Evolutionary conservation across 2,329 filamentous ascomycete genomes (phyloP).

Genomic region (Ceratocystiopsis minuta): DNA sequence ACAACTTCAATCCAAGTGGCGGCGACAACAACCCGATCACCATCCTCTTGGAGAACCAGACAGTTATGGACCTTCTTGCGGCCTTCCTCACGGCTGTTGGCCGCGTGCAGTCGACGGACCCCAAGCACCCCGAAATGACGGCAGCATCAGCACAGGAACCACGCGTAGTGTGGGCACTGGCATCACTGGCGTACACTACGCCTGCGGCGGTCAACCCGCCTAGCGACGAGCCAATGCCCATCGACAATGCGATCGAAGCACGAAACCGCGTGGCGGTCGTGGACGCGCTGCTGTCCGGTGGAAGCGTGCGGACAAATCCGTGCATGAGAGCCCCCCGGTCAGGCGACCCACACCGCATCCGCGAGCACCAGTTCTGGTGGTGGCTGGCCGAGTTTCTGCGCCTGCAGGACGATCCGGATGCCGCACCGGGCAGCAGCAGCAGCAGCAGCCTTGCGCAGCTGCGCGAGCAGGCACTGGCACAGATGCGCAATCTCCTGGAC

Average conservation of each 20-base stretch:
- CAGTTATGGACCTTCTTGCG: slow-evolving; percentile 47
- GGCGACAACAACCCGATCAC: slow-evolving; percentile 21
- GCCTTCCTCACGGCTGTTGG: slow-evolving; percentile 41
- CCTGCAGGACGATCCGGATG: slow-evolving; percentile 27
- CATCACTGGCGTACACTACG: slow-evolving; percentile 27
- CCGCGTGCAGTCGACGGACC: slow-evolving; percentile 29
- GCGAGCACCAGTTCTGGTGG: slow-evolving; percentile 70
- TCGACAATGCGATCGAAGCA: slow-evolving; percentile 44
- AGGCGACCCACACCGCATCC: slow-evolving; percentile 33
- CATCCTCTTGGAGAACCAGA: slow-evolving; percentile 31
- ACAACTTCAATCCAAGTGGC: slow-evolving; percentile 31
- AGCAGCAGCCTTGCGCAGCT: slow-evolving; percentile 21
- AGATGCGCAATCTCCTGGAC: slow-evolving; percentile 54
- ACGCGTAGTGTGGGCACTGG: slow-evolving; percentile 41
- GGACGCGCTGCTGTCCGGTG: slow-evolving; percentile 58
- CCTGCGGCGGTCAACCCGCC: slow-evolving; percentile 19
- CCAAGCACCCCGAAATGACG: slow-evolving; percentile 27
- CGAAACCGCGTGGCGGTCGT: slow-evolving; percentile 56
- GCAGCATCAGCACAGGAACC: slow-evolving; percentile 37
- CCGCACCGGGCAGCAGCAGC: slow-evolving; percentile 21
- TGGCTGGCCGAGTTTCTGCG: slow-evolving; percentile 54
- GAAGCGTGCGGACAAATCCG: slow-evolving; percentile 41
- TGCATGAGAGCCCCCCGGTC: slow-evolving; percentile 30
- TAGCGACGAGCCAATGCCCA: slow-evolving; percentile 23
- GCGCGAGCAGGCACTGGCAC: slow-evolving; percentile 46